Conservation (phyloP, 2,329 filamentous ascomycete genomes). For the Hymenoscyphus fructigenus region DNA sequence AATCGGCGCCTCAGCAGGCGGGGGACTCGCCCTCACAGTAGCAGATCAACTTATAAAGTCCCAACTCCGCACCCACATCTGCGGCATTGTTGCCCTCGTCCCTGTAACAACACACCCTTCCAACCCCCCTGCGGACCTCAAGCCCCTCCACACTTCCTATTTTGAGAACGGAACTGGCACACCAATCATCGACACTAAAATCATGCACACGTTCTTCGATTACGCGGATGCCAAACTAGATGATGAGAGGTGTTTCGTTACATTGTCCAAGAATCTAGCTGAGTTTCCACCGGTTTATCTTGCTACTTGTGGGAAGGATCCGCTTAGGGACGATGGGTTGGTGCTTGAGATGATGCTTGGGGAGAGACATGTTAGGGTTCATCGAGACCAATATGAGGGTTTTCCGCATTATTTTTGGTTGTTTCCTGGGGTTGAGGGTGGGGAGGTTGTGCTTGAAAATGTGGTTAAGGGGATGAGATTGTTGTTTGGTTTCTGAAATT, state of each 20-base stretch:
- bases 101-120: conserved; percentile 27
- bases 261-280: conserved; percentile 18
- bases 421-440: conserved; percentile 22
- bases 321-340: conserved; percentile 34
- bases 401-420: conserved; percentile 38
- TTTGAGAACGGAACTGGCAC: conserved; percentile 22
- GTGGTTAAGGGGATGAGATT: conserved; percentile 19
- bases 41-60: conserved; percentile 26
- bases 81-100: conserved; percentile 28
- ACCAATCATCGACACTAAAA: conserved; percentile 23
- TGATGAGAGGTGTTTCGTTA: conserved; percentile 22
- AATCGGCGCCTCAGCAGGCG: conserved; percentile 30
- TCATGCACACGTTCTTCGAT: conserved; percentile 27
- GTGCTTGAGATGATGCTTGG: conserved; percentile 33
- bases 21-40: conserved; percentile 25
- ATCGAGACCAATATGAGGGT: conserved; percentile 33
- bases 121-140: conserved; percentile 23
- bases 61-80: conserved; percentile 15
- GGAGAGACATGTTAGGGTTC: conserved; percentile 30
- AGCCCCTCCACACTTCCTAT: conserved; percentile 23
- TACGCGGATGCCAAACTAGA: conserved; percentile 14
- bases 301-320: conserved; percentile 31
- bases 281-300: conserved; percentile 29
- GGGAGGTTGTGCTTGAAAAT: conserved; percentile 25
- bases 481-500: conserved; percentile 8